Percentiles rank a stretch among this genome's conserved stretches.
Evolutionary conservation across 225 moss, liverwort and hornwort species (phyloP).

Genomic region (Takakia lepidozioides): DNA sequence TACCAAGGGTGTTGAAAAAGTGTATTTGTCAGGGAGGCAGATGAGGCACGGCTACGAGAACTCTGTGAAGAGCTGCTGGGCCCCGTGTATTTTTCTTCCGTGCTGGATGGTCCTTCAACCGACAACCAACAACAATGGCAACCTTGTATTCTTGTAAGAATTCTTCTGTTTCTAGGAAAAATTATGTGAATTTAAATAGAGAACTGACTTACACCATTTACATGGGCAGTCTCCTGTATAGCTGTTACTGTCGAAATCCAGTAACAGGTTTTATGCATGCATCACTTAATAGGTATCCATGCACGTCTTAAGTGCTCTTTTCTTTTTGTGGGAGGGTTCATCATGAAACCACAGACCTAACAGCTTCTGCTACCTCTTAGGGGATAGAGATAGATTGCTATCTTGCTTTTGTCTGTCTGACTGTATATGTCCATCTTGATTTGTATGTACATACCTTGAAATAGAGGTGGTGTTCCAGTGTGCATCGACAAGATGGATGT

Average conservation of each 20-base stretch:
- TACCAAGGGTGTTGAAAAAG: background rate
- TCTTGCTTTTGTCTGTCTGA: background rate
- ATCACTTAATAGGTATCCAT: too few species aligned
- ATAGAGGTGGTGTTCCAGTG: too few species aligned
- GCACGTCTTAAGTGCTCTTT: too few species aligned
- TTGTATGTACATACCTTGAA: background rate
- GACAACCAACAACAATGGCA: too few species aligned
- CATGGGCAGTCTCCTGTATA: background rate
- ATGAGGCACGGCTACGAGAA: constrained; percentile 83
- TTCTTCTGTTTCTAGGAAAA: too few species aligned
- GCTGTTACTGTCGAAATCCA: background rate
- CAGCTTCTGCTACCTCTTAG: background rate
- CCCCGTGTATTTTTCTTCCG: constrained; percentile 24
- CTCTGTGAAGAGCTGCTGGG: constrained; percentile 92
- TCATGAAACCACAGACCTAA: background rate
- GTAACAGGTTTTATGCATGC: background rate
- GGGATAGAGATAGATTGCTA: background rate
- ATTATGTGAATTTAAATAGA: too few species aligned
- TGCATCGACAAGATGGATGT: too few species aligned
- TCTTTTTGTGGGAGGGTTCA: too few species aligned
- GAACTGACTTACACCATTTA: too few species aligned
- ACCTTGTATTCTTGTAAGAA: too few species aligned
- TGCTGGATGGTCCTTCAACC: background rate
- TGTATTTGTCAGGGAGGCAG: constrained; percentile 48
- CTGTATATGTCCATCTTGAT: background rate